A percentile compares a stretch with the other conserved stretches of the same genome.
These are phyloP conservation scores for Wickerhamiella australiensis DNA, from an alignment of 805 yeast species.

Conservation along the genomic window DNA sequence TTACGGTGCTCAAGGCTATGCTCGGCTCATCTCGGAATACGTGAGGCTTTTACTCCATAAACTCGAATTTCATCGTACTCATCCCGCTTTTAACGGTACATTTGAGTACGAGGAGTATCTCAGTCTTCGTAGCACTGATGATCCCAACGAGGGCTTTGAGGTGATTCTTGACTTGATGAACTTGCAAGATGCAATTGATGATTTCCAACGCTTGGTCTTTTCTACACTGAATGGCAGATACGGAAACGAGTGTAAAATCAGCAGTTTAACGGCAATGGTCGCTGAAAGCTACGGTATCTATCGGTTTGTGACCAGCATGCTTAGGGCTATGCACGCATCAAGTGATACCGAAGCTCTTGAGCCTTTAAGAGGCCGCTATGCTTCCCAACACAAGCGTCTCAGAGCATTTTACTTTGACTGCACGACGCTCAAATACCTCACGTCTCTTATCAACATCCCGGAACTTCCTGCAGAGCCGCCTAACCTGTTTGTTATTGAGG, in stretches of 20 bases:
- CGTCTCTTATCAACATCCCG: slow-evolving; percentile 72
- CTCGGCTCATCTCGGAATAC: slow-evolving; percentile 66
- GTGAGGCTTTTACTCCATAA: slow-evolving; percentile 57
- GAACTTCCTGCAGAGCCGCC: slow-evolving; percentile 51
- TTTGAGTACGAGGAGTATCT: slow-evolving; percentile 94
- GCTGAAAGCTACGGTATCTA: slow-evolving; percentile 88
- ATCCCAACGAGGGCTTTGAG: slow-evolving; percentile 93
- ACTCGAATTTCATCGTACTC: slow-evolving; percentile 68
- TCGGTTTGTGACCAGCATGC: slow-evolving; percentile 78
- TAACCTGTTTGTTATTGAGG: slow-evolving; percentile 39
- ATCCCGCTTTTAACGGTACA: slow-evolving; percentile 85
- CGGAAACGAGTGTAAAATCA: slow-evolving; percentile 59
- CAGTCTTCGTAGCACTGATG: slow-evolving; percentile 73
- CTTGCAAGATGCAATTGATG: slow-evolving; percentile 72
- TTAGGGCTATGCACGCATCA: slow-evolving; percentile 72
- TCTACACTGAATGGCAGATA: slow-evolving; percentile 53
- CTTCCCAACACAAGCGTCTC: slow-evolving; percentile 54
- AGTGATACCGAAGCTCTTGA: slow-evolving; percentile 64
- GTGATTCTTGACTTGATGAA: slow-evolving; percentile 75
- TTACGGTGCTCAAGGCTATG: slow-evolving; percentile 35
- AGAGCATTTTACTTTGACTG: slow-evolving; percentile 85
- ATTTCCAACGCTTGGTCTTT: slow-evolving; percentile 62
- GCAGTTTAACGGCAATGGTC: slow-evolving; percentile 81
- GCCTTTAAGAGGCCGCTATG: slow-evolving; percentile 60
- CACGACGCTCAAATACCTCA: slow-evolving; percentile 66